Conservation (phyloP, 73 alveolate species). For the Effrenium voratum region DNA sequence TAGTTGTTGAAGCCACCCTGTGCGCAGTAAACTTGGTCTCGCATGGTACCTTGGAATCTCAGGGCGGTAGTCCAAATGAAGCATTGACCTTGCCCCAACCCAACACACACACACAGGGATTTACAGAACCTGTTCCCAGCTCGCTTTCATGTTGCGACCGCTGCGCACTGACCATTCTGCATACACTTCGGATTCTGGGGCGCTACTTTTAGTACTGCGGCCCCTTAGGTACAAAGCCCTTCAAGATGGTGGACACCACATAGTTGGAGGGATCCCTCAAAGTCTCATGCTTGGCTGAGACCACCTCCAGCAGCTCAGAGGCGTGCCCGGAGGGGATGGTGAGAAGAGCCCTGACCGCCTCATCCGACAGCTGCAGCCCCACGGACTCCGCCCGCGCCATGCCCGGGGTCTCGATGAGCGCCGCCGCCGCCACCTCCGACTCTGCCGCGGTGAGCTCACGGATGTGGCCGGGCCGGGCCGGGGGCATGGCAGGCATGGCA, state of each 20-base stretch:
- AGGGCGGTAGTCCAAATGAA: too few relatives aligned
- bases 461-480: not conserved
- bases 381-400: conserved; percentile 60
- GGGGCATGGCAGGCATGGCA: not conserved
- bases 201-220: too few relatives aligned
- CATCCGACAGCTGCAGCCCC: conserved; percentile 59
- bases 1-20: too few relatives aligned
- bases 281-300: conserved; percentile 56
- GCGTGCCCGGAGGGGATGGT: conserved; percentile 61
- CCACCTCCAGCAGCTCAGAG: conserved; percentile 86
- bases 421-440: conserved; percentile 58
- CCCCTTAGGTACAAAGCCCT: conserved; percentile 42
- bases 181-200: too few relatives aligned
- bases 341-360: conserved; percentile 55
- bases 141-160: too few relatives aligned
- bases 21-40: too few relatives aligned
- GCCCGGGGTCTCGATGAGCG: conserved; percentile 46
- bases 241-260: conserved; percentile 58
- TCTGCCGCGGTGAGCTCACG: conserved; percentile 27
- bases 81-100: too few relatives aligned
- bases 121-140: too few relatives aligned
- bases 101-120: too few relatives aligned
- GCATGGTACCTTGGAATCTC: too few relatives aligned
- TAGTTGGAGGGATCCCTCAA: conserved; percentile 76
- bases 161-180: too few relatives aligned